Evolutionary conservation across 1,139 yeast genomes (phyloP), one percentile per base, ranked within the genome.

Genomic region (Candida sanyaensis): DNA sequence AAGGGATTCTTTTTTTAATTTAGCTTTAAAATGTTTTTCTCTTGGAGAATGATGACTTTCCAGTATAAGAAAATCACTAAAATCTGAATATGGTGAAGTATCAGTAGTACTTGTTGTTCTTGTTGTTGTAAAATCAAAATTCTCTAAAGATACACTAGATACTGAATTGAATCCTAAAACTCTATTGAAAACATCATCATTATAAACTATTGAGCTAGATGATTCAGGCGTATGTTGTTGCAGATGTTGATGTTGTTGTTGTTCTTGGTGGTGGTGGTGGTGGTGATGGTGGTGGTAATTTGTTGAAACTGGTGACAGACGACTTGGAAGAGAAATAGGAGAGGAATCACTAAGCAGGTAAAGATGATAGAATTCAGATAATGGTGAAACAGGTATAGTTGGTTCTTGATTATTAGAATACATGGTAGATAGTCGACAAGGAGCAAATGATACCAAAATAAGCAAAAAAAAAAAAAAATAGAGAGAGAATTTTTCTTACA

Each of bases 21-120:
- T 7, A 8, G 41, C 7, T 26, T 12, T 12, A 1, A 6, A 10
- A 12, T 3, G 31, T 8, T 37, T 37, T 28, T 7, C 21, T 26
- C 13, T 37, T 4, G 31, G 13, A 23, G 11, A 4, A 24, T 23
- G 29, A 8, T 26, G 6, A 9, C 12, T n/a, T 26, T 37, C 41
- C 17, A n/a, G 24, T 5, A 27, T 23, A 4, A 37, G 5, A 23
- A 27, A 37, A 13, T 37, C 41, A 27, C 41, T n/a, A 13, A 37
- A 27, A 13, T 37, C 41, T 5, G 41, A 26, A 37, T 27, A 37
- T 12, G 41, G 41, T 11, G 41, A 37, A 6, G 41, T 37, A 10
- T 37, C 31, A 3, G 24, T 27, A 3, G 21, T 17, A 17, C 21
- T 17, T 6, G 41, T 37, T 4, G 31, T 6, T n/a, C n/a, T n/a